phyloP scores from a whole-genome alignment of 371 early-diverging fungal genomes.

The Batrachochytrium dendrobatidis region DNA sequence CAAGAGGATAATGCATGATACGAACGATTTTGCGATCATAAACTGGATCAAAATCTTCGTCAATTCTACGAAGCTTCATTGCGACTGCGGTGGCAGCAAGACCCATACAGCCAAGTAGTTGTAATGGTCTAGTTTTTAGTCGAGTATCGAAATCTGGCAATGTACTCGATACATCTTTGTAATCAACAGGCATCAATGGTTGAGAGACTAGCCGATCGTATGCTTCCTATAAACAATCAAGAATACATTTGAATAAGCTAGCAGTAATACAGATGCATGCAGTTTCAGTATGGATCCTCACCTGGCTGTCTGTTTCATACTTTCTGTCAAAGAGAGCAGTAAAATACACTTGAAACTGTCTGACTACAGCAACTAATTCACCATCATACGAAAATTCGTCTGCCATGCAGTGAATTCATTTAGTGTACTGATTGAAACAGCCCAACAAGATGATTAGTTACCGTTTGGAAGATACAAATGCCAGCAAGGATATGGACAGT shows the following conservation, averaged over 20 bases:
- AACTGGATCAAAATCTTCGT: neutral
- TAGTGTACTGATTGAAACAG: neutral
- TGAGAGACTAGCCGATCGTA: neutral
- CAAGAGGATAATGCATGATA: conserved; percentile 13
- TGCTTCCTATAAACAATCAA: conserved; percentile 3
- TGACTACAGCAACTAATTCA: too few species aligned
- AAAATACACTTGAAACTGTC: too few species aligned
- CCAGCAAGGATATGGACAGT: conserved; percentile 3
- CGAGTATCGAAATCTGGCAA: neutral
- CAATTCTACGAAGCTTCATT: neutral
- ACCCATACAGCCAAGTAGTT: conserved; percentile 4
- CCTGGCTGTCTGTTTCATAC: too few species aligned
- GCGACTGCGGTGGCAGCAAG: conserved; percentile 1
- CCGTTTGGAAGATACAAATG: neutral
- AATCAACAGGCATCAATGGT: neutral
- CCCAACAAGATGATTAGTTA: neutral
- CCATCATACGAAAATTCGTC: too few species aligned
- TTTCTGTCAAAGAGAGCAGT: too few species aligned
- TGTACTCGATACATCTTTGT: neutral
- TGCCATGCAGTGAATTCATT: too few species aligned
- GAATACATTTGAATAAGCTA: neutral
- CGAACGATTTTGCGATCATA: conserved; percentile 16
- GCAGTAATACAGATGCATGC: neutral
- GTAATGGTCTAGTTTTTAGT: neutral
- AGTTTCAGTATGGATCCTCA: too few species aligned